Evolutionary conservation across 352 stramenopile species (phyloP).

Genomic region (Elongisporangium prolatum): DNA sequence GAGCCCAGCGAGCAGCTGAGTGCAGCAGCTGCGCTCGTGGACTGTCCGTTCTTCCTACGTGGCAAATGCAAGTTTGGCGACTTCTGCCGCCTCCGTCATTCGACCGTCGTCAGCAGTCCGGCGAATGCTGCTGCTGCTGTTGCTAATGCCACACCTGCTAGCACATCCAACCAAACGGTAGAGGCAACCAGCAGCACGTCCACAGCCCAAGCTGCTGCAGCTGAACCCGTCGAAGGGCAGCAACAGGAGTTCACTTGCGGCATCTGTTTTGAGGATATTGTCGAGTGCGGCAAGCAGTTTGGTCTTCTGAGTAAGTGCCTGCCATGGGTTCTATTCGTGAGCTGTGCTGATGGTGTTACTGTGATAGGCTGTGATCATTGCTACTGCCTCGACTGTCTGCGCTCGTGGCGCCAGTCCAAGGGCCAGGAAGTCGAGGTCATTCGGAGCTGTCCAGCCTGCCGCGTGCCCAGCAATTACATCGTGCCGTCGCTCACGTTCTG

Average conservation of each 20-base stretch:
- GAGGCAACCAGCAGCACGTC: background rate
- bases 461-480: slow-evolving; percentile 67
- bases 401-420: slow-evolving; percentile 67
- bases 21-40: slow-evolving; percentile 51
- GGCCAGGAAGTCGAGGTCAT: slow-evolving; percentile 70
- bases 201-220: background rate
- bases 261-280: slow-evolving; percentile 83
- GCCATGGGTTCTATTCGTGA: background rate
- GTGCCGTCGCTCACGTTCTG: slow-evolving; percentile 77
- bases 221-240: slow-evolving; percentile 4
- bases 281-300: slow-evolving; percentile 73
- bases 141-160: slow-evolving; percentile 3
- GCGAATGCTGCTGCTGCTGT: slow-evolving; percentile 1
- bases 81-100: slow-evolving; percentile 56
- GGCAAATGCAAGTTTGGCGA: slow-evolving; percentile 77
- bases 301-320: slow-evolving; percentile 58
- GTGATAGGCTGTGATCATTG: slow-evolving; percentile 59
- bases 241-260: slow-evolving; percentile 61
- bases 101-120: slow-evolving; percentile 2
- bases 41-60: slow-evolving; percentile 71
- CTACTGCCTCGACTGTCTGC: slow-evolving; percentile 72
- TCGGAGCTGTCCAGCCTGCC: slow-evolving; percentile 59
- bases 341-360: background rate
- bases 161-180: background rate
- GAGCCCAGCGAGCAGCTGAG: slow-evolving; percentile 11